Evolutionary conservation across 2,329 filamentous ascomycete species (phyloP), one percentile per base, ranked within the genome.

Genomic region (Diaporthe ilicicola): DNA sequence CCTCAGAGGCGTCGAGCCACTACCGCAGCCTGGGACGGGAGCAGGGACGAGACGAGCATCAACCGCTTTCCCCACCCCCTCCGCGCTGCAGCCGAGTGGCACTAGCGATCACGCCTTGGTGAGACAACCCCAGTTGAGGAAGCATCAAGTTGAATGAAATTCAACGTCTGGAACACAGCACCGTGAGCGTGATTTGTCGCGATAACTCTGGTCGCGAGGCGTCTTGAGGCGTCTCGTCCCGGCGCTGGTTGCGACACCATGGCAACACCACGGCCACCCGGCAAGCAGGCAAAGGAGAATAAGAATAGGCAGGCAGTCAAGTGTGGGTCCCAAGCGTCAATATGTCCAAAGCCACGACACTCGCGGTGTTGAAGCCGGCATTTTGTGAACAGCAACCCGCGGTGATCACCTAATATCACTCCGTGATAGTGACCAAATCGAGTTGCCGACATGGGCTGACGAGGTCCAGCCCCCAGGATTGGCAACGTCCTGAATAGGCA

Each of bases 171-270:
- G 13, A 29, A 12, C 27, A 24, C 27, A 55, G n/a, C 29, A 46
- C 37, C 42, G 17, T 27, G 39, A 24, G 65, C 65, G 54, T 48
- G 42, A 55, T 46, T n/a, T 50, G 34, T 50, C 19, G 7, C 39
- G 53, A 24, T 39, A n/a, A 29, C 29, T 37, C n/a, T 68, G 37
- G 37, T 56, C 56, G 19, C 61, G 37, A 27, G 22, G 61, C 51
- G 61, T 39, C 37, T 44, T 29, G 51, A 50, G 54, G 53, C 67
- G 67, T 46, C 59, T 67, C 55, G 59, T 59, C 55, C 55, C 55
- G 65, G 65, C 29, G 34, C 66, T 54, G 48, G 24, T 56, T 44
- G 55, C 55, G 44, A 64, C 55, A 68, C 62, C 51, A 32, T 8
- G 24, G 37, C 55, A 9, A 44, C 55, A 62, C 59, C 59, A 62